Evolutionary conservation across 371 early-diverging fungal species (phyloP).

Genomic region (Basidiobolus meristosporus): DNA sequence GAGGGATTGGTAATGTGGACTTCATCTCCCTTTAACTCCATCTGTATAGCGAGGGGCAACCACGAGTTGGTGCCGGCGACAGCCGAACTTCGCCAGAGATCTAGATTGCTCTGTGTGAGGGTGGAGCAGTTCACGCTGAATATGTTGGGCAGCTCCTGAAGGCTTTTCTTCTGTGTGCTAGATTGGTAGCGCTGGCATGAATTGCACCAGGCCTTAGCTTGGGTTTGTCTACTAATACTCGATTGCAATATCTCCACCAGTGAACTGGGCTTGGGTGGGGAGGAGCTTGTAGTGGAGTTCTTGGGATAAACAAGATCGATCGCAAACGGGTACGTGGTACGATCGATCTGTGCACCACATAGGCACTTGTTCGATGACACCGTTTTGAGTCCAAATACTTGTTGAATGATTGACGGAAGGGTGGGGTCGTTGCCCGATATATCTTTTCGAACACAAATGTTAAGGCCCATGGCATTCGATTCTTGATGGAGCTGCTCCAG

Average conservation of each 20-base stretch:
- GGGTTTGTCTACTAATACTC: constrained; percentile 44
- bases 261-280: constrained; percentile 2
- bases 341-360: constrained; percentile 27
- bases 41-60: too few relatives aligned
- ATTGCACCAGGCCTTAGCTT: constrained; percentile 65
- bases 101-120: not conserved
- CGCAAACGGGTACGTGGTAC: constrained; percentile 54
- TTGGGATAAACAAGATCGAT: constrained; percentile 28
- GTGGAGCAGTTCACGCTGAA: constrained; percentile 38
- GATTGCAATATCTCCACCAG: constrained; percentile 38
- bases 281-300: not conserved
- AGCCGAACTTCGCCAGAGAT: not conserved
- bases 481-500: constrained; percentile 74
- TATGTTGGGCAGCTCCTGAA: constrained; percentile 36
- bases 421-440: not conserved
- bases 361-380: constrained; percentile 38
- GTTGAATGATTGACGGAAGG: constrained; percentile 36
- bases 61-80: too few relatives aligned
- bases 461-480: constrained; percentile 10
- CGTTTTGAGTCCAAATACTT: constrained; percentile 46
- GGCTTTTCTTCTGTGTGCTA: constrained; percentile 32
- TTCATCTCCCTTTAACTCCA: too few relatives aligned
- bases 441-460: not conserved
- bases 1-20: too few relatives aligned
- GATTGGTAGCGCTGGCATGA: constrained; percentile 53